phyloP scores from a whole-genome alignment of 257 asterid species.

The Capsicum baccatum region DNA sequence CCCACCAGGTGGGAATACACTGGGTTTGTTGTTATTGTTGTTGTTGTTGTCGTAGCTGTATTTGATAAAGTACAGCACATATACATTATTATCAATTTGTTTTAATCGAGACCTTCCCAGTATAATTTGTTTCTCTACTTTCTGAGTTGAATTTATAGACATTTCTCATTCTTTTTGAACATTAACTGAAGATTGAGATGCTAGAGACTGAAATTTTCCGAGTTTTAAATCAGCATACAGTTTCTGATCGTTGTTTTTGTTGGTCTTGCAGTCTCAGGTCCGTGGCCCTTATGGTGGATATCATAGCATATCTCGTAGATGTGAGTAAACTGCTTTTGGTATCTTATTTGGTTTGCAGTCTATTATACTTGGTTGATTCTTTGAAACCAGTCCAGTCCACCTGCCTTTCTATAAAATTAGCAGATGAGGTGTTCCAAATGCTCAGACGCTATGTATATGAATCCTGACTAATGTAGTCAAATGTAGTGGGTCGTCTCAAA shows the following conservation, averaged over 20 bases:
- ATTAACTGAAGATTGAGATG: neutral
- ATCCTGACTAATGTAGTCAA: neutral
- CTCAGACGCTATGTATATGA: neutral
- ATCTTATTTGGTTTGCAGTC: neutral
- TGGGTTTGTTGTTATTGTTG: too few species aligned
- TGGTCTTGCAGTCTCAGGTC: constrained; percentile 50
- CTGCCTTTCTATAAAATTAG: neutral
- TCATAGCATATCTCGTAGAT: constrained; percentile 42
- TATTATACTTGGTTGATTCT: neutral
- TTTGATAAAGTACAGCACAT: neutral
- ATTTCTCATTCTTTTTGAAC: neutral
- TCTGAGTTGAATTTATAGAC: constrained; percentile 1
- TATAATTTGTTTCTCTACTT: neutral
- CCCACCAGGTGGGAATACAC: too few species aligned
- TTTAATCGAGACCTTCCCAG: constrained; percentile 11
- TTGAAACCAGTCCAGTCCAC: neutral
- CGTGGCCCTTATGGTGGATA: constrained; percentile 43
- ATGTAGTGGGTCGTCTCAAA: neutral
- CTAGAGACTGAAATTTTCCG: constrained; percentile 17
- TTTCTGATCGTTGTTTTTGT: constrained; percentile 2
- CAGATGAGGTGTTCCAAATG: neutral
- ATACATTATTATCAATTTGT: neutral
- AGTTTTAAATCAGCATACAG: constrained; percentile 6
- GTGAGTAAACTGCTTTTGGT: constrained; percentile 40
- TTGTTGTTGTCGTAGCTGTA: neutral